Evolutionary conservation across 176 grass and related monocot species (phyloP).

Genomic region (Tillandsia fasciculata): DNA sequence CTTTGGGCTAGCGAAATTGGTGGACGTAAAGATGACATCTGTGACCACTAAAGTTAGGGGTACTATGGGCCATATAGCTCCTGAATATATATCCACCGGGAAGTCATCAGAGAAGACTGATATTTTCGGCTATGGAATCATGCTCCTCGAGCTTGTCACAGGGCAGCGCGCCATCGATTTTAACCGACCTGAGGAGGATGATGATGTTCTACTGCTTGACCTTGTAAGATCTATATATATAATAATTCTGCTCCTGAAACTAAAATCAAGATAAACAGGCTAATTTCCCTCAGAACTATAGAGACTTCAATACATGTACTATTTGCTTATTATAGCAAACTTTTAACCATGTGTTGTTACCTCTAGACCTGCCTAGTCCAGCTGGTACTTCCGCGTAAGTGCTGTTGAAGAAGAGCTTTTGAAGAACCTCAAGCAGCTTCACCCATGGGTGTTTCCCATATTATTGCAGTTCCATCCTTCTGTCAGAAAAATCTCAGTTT

Average conservation of each 20-base stretch:
- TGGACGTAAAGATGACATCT: constrained; percentile 61
- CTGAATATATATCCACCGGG: constrained; percentile 74
- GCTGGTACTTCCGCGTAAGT: no score
- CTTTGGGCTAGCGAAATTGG: constrained; percentile 64
- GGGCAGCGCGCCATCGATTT: constrained; percentile 53
- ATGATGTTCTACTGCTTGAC: constrained; percentile 63
- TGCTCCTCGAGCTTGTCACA: constrained; percentile 66
- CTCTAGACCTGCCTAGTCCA: no score
- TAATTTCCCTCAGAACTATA: no score
- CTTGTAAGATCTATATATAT: constrained; percentile 33
- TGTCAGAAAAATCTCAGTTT: no score
- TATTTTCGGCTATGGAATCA: constrained; percentile 78
- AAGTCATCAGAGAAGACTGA: constrained; percentile 87
- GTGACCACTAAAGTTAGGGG: constrained; percentile 61
- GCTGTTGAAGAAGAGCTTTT: no score
- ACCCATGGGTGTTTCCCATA: no score
- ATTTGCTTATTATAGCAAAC: no score
- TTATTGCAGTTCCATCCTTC: no score
- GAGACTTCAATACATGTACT: no score
- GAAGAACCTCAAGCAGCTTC: no score
- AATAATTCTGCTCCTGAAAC: background rate
- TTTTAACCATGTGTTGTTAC: no score
- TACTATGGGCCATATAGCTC: constrained; percentile 87
- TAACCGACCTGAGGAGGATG: constrained; percentile 40
- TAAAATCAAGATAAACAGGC: background rate